Evolutionary conservation across 164 flowering plant species (phyloP).

Genomic region (Chloranthus sessilifolius): DNA sequence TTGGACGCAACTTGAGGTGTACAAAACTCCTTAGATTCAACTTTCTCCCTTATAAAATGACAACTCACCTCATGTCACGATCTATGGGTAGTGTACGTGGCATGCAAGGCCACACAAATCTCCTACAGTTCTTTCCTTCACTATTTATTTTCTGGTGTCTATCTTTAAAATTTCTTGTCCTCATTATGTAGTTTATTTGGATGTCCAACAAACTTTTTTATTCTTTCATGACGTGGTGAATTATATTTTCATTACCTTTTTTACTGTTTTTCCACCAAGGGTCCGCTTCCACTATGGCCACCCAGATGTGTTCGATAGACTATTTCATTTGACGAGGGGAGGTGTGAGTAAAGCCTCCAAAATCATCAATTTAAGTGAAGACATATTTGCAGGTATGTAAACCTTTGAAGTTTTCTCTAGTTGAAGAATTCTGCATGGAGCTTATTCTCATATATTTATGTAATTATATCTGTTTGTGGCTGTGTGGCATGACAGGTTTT

Average conservation of each 20-base stretch:
- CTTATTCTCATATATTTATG: background rate
- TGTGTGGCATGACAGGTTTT: slow-evolving; percentile 49
- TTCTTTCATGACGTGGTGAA: background rate
- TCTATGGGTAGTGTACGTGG: too few species aligned
- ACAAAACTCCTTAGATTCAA: too few species aligned
- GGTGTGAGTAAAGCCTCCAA: slow-evolving; percentile 97
- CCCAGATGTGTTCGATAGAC: slow-evolving; percentile 95
- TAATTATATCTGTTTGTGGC: background rate
- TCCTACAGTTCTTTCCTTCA: too few species aligned
- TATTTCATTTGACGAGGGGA: slow-evolving; percentile 91
- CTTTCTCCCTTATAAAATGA: too few species aligned
- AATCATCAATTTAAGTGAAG: slow-evolving; percentile 91
- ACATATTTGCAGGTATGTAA: slow-evolving; percentile 85
- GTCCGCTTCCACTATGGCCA: slow-evolving; percentile 99
- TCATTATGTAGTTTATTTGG: too few species aligned
- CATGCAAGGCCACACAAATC: too few species aligned
- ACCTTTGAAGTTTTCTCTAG: background rate
- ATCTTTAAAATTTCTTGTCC: too few species aligned
- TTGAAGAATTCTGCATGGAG: background rate
- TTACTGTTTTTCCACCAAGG: slow-evolving; percentile 27
- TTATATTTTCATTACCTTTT: background rate
- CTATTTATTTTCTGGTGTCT: too few species aligned
- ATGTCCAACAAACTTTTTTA: too few species aligned
- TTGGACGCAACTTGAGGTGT: too few species aligned
- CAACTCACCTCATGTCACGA: too few species aligned